Base-by-base conservation (phyloP, 2,329 filamentous ascomycete genomes). In the Colletotrichum tropicicola region DNA sequence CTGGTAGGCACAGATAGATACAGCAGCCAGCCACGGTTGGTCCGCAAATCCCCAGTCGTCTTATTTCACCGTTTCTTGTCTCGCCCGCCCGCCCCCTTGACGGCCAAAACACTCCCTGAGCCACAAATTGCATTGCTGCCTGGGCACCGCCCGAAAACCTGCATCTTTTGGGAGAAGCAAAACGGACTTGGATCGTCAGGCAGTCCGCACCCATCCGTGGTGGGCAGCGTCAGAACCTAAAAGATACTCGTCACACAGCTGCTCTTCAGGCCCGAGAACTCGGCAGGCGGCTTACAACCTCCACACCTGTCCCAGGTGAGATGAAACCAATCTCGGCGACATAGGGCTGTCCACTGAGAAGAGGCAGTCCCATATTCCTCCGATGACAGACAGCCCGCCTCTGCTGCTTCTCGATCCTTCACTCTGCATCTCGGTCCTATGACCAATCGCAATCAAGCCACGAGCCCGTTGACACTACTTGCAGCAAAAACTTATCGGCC, bases 141-240 rank as follows among this genome's bases (percentile, higher is more conserved):
- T n/a, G n/a, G n/a, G n/a, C n/a, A n/a, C n/a, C n/a, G n/a, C n/a
- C n/a, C 15, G 9, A 28, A 6, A 8, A 32, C 19, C 30, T 52
- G 35, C 32, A 41, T 15, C 32, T 41, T n/a, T 30, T 12, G 37
- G 51, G 28, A 28, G 27, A 37, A n/a, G 48, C 19, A 62, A 44
- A 19, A 13, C 21, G 19, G 52, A n/a, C 53, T 62, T 44, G 44
- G 35, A n/a, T 52, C 21, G 21, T 15, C n/a, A 13, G 25, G 44
- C 32, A 59, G 17, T 32, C 32, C 17, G 32, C 15, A 32, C 10
- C 12, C 47, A 21, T 25, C 25, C 10, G 23, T 17, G 35, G 30
- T 53, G 32, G 30, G 15, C 25, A 59, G 48, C 32, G 60, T 64
- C 47, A 64, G 60, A 64, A 64, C 60, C 28, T 53, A 59, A 64